Evolutionary conservation across 257 asterid genomes (phyloP).

Genomic region (Fraxinus quadrangulata): DNA sequence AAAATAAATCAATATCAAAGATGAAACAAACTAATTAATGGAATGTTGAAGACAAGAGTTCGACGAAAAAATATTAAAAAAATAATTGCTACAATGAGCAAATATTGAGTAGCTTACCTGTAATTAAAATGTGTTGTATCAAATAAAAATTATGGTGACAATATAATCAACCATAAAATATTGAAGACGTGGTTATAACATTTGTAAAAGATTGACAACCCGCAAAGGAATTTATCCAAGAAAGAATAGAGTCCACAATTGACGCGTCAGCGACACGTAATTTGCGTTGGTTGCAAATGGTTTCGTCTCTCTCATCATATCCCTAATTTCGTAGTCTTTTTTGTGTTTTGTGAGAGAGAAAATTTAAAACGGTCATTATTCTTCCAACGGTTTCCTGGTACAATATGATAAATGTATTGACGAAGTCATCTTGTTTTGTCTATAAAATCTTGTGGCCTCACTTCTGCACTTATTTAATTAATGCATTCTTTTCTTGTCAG

Average conservation of each 20-base stretch:
- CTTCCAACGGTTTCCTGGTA: constrained; percentile 1
- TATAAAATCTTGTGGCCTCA: constrained; percentile 1
- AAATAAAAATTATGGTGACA: no score
- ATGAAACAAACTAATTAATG: no score
- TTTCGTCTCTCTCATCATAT: background rate
- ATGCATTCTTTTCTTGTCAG: background rate
- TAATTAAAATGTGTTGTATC: no score
- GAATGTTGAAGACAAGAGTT: no score
- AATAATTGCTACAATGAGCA: no score
- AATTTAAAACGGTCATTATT: constrained; percentile 24
- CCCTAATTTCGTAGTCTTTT: background rate
- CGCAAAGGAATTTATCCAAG: background rate
- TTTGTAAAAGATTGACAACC: background rate
- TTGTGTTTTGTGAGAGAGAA: background rate
- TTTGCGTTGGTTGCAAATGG: background rate
- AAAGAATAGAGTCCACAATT: constrained; percentile 29
- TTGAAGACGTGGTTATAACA: background rate
- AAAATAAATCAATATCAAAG: no score
- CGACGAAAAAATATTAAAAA: no score
- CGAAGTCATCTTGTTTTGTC: constrained; percentile 24
- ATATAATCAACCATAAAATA: no score
- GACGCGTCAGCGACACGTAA: constrained; percentile 43
- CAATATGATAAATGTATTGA: constrained; percentile 29
- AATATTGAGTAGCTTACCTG: no score
- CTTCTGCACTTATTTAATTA: constrained; percentile 13